These are phyloP conservation scores for Polytrichum formosum DNA, from an alignment of 225 moss, liverwort and hornwort species.

Conservation along the genomic window DNA sequence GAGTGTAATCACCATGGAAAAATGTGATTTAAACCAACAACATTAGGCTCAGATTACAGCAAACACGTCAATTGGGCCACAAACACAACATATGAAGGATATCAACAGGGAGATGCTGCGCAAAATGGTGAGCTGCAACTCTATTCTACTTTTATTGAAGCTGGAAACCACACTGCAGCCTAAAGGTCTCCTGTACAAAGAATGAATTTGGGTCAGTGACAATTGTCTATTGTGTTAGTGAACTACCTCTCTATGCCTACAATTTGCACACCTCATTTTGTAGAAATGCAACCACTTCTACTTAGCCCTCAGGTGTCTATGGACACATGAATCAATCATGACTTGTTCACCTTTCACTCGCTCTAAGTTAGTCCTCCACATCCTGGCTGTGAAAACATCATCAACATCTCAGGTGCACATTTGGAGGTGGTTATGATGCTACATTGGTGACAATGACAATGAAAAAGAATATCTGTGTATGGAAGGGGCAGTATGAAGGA, in stretches of 20 bases:
- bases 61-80: no score
- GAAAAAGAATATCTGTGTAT: background rate
- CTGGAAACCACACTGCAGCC: conserved; percentile 29
- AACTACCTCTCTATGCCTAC: background rate
- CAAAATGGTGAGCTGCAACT: conserved; percentile 16
- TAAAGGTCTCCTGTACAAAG: conserved; percentile 31
- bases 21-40: no score
- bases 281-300: background rate
- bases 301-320: background rate
- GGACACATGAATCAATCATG: background rate
- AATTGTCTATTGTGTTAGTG: background rate
- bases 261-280: background rate
- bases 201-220: conserved; percentile 18
- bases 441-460: background rate
- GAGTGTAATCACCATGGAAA: no score
- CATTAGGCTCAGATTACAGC: no score
- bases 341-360: background rate
- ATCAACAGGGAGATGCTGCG: background rate
- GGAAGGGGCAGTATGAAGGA: background rate
- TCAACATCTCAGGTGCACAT: background rate
- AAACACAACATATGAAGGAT: no score
- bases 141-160: conserved; percentile 22
- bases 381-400: background rate
- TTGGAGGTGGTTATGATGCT: background rate
- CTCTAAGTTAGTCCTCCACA: background rate